Evolutionary conservation across 2,329 filamentous ascomycete genomes (phyloP), one percentile per base, ranked within the genome.

Genomic region (Neopestalotiopsis clavispora): DNA sequence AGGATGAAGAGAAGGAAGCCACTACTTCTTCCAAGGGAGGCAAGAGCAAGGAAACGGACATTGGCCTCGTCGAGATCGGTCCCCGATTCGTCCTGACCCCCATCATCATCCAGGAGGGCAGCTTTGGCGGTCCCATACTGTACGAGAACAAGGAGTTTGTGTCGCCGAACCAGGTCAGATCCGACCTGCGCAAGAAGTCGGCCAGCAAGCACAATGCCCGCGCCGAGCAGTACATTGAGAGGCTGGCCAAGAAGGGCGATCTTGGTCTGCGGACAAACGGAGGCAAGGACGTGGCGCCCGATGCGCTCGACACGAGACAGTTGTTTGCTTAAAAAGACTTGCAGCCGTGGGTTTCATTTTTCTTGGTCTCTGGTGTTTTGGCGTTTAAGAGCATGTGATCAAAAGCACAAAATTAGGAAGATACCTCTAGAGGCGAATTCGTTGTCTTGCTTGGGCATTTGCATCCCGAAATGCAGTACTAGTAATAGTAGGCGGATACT

Each of bases 91-190:
- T 98, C 38, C 85, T 98, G 65, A 98, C 94, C 32, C 65, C 58
- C 20, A 62, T 78, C 73, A 91, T 98, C 68, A 97, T 98, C 73
- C 90, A 97, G 75, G 96, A 99, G 80, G 94, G 94, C 58, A 95
- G 93, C 70, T 98, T 99, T 75, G 95, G 95, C 67, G 96, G 96
- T 0, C 95, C 96, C 3, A 94, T 98, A 72, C 97, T 99, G 77
- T 99, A 97, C 83, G 94, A 98, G 85, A 98, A 98, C 85, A 96
- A 94, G 86, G 92, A 97, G 80, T 99, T 97, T 76, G 93, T 99
- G 67, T 96, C 92, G 74, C 96, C 96, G 10, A 99, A 99, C 88
- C 94, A 98, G 82, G 90, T 98, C 72, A 88, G 96, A 73, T 86
- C 94, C 56, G 96, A 98, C 72, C 81, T 97, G 74, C 87, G 94